These are phyloP conservation scores for Austroboletus niveus DNA, from an alignment of 1,284 basidiomycete species.

Conservation along the genomic window DNA sequence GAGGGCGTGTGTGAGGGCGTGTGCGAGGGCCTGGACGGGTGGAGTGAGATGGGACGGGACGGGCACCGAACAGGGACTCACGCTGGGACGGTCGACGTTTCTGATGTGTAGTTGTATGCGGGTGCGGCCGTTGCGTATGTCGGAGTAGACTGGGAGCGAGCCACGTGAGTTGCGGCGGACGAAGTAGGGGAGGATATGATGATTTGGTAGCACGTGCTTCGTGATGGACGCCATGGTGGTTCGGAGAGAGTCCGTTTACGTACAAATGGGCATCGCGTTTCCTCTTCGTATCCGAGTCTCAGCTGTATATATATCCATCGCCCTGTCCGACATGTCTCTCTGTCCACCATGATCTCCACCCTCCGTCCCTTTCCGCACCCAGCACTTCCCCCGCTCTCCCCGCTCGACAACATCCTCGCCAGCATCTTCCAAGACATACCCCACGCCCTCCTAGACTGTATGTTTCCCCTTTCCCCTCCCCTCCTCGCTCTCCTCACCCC, in stretches of 20 bases:
- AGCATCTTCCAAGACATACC: neutral
- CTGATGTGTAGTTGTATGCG: constrained; percentile 49
- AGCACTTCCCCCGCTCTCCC: constrained; percentile 14
- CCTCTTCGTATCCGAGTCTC: neutral
- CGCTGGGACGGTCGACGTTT: constrained; percentile 47
- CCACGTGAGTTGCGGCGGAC: constrained; percentile 63
- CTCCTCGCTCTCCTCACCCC: neutral
- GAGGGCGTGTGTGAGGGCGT: constrained; percentile 47
- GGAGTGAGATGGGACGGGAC: neutral
- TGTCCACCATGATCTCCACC: neutral
- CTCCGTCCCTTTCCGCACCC: neutral
- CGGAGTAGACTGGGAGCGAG: constrained; percentile 69
- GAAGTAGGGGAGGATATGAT: constrained; percentile 47
- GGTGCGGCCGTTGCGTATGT: constrained; percentile 62
- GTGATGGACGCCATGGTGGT: constrained; percentile 13
- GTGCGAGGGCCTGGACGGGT: constrained; percentile 45
- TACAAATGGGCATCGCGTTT: constrained; percentile 6
- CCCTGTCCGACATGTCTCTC: neutral
- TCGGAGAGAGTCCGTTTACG: constrained; percentile 15
- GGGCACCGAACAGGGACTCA: constrained; percentile 21
- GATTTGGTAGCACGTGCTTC: constrained; percentile 12
- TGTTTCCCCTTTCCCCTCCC: neutral
- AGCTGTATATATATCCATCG: neutral
- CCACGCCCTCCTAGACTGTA: neutral
- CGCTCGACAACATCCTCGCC: constrained; percentile 24